These are phyloP conservation scores for Sclerotinia glacialis DNA, from an alignment of 2,329 filamentous ascomycete genomes.

Conservation along the genomic window DNA sequence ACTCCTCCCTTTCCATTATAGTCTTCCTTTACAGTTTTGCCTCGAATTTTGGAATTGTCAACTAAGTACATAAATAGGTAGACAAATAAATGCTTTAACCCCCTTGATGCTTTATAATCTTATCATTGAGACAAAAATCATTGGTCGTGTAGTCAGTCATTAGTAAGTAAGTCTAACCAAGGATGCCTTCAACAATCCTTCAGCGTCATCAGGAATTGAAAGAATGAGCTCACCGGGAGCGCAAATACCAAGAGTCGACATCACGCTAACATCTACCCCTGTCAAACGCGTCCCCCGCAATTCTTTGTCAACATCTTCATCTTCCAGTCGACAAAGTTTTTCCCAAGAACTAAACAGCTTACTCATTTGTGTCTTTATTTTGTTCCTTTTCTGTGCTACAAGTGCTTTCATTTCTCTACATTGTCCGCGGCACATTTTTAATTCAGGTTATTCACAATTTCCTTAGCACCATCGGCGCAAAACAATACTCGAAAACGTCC, in stretches of 20 bases:
- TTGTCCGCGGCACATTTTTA: neutral
- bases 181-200: neutral
- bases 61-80: neutral
- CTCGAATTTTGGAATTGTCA: neutral
- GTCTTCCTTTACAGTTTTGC: neutral
- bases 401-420: neutral
- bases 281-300: slow-evolving; percentile 19
- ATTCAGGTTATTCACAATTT: no score
- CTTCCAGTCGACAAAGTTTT: neutral
- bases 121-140: neutral
- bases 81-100: neutral
- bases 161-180: neutral
- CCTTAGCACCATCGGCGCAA: neutral
- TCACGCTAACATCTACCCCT: slow-evolving; percentile 13
- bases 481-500: neutral
- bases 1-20: no score
- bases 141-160: neutral
- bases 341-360: neutral
- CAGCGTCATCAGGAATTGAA: neutral
- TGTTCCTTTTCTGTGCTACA: neutral
- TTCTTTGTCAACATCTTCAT: slow-evolving; percentile 13
- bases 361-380: neutral
- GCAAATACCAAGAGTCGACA: neutral
- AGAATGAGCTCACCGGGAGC: neutral
- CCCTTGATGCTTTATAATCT: neutral